A percentile compares a stretch with the other conserved stretches of the same genome.
phyloP scores from a whole-genome alignment of 345 rosid genomes.

The Salix purpurea region DNA sequence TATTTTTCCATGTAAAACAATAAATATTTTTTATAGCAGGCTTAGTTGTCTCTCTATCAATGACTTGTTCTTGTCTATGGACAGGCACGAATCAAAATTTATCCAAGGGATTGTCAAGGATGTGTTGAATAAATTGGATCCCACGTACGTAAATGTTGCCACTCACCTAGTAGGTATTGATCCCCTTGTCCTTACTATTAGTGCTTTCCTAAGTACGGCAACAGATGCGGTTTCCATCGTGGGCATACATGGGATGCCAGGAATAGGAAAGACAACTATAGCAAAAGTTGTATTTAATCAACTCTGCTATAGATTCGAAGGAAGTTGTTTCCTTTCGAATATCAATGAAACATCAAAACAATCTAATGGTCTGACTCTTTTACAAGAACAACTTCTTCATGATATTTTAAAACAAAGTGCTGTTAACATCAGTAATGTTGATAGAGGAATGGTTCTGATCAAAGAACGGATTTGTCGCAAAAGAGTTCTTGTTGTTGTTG shows the following conservation, averaged over 20 bases:
- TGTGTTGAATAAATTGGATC: conserved; percentile 24
- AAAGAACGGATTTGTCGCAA: not conserved
- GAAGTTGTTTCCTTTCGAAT: not conserved
- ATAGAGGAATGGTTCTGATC: conserved; percentile 1
- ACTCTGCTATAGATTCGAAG: not conserved
- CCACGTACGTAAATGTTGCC: not conserved
- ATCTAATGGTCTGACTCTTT: not conserved
- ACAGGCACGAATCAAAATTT: conserved; percentile 27
- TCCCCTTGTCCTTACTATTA: not conserved
- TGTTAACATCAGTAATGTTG: not conserved
- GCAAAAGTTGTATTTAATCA: not conserved
- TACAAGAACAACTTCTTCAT: not conserved
- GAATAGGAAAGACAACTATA: not conserved
- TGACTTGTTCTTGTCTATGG: no score
- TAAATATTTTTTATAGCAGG: not conserved
- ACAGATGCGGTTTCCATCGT: not conserved
- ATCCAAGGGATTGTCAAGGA: conserved; percentile 24
- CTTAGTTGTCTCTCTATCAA: not conserved
- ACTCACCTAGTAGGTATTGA: not conserved
- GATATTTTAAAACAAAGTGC: not conserved
- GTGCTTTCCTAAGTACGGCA: not conserved
- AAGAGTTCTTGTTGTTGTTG: conserved; percentile 14
- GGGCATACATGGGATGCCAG: not conserved
- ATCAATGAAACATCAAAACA: not conserved
- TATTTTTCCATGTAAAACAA: no score